A percentile compares a stretch with the other conserved stretches of the same genome.
phyloP scores from a whole-genome alignment of 2,329 filamentous ascomycete genomes.

The Fusarium coffeatum region DNA sequence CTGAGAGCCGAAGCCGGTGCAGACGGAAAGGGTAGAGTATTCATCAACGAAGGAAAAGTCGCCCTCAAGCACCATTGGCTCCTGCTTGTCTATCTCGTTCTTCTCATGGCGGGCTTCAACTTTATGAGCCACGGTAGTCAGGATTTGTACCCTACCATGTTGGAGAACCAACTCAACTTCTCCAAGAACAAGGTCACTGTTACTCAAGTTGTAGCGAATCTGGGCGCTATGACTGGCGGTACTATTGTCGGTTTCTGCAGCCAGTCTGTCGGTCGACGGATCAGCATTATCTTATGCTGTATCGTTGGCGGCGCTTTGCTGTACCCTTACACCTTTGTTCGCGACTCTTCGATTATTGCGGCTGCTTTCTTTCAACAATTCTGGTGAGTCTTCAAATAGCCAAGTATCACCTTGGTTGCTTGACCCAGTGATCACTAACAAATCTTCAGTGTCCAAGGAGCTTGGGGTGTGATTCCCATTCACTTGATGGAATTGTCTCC shows the following conservation, averaged over 20 bases:
- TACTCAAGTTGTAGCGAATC: slow-evolving; percentile 77
- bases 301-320: slow-evolving; percentile 78
- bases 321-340: slow-evolving; percentile 83
- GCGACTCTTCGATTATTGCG: slow-evolving; percentile 73
- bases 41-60: slow-evolving; percentile 80
- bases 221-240: slow-evolving; percentile 77
- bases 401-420: background rate
- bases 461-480: slow-evolving; percentile 81
- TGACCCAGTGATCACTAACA: background rate
- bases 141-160: slow-evolving; percentile 71
- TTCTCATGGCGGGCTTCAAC: slow-evolving; percentile 92
- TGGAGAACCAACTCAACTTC: slow-evolving; percentile 67
- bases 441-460: slow-evolving; percentile 72
- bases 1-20: slow-evolving; percentile 62
- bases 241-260: slow-evolving; percentile 74
- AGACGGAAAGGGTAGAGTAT: slow-evolving; percentile 60
- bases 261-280: slow-evolving; percentile 75
- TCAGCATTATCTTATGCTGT: slow-evolving; percentile 74
- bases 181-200: slow-evolving; percentile 69
- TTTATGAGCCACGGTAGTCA: slow-evolving; percentile 86
- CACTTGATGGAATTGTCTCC: slow-evolving; percentile 83
- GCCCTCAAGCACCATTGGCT: slow-evolving; percentile 85
- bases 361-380: slow-evolving; percentile 88
- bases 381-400: background rate
- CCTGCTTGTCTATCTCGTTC: slow-evolving; percentile 81